These are phyloP conservation scores for Gamsiella multidivaricata DNA, from an alignment of 192 early-diverging fungal genomes.

Conservation along the genomic window DNA sequence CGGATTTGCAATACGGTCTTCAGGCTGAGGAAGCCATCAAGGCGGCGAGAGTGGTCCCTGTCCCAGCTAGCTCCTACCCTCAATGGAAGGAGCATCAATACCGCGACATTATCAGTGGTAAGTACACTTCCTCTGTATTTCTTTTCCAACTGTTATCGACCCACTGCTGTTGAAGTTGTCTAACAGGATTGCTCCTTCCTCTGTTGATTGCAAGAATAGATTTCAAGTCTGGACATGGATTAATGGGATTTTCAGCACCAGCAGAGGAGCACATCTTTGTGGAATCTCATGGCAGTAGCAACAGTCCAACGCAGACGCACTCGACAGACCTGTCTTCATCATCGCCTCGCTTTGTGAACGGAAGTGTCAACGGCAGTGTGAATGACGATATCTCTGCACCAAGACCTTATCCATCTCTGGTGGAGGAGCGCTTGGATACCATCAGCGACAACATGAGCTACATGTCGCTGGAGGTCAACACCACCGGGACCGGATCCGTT, in stretches of 20 bases:
- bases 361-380: constrained; percentile 18
- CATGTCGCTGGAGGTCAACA: constrained; percentile 82
- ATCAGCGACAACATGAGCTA: constrained; percentile 73
- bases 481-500: constrained; percentile 81
- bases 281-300: not conserved
- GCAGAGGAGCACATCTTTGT: not conserved
- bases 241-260: constrained; percentile 11
- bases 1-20: constrained; percentile 73
- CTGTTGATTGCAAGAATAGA: constrained; percentile 10
- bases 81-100: constrained; percentile 68
- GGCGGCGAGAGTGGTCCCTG: constrained; percentile 28
- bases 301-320: not conserved
- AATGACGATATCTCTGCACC: constrained; percentile 4
- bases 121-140: constrained; percentile 39
- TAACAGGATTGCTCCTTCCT: too few species aligned
- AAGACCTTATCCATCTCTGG: constrained; percentile 33
- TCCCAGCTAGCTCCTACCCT: constrained; percentile 63
- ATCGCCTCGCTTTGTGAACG: constrained; percentile 10
- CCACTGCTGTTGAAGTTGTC: too few species aligned
- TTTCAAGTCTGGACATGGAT: constrained; percentile 36
- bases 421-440: constrained; percentile 50
- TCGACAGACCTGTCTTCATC: constrained; percentile 8
- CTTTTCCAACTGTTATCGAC: constrained; percentile 53
- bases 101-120: constrained; percentile 69
- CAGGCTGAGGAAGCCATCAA: constrained; percentile 63